Evolutionary conservation across 129 eudicot species (phyloP).

Genomic region (Chrysanthemum lavandulifolium): DNA sequence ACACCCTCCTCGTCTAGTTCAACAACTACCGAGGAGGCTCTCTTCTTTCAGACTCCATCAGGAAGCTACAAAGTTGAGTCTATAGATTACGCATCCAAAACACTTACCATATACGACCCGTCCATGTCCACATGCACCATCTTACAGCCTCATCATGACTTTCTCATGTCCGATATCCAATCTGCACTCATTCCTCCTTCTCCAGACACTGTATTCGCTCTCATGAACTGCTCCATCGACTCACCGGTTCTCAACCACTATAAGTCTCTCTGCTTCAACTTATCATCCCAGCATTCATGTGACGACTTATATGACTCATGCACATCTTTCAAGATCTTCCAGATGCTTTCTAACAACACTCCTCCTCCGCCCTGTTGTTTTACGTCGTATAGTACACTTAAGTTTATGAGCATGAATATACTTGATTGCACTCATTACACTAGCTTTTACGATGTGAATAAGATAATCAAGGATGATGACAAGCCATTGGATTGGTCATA

Average conservation of each 20-base stretch:
- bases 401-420: slow-evolving; percentile 85
- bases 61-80: slow-evolving; percentile 85
- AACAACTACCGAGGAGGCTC: slow-evolving; percentile 19
- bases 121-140: slow-evolving; percentile 95
- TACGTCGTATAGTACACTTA: slow-evolving; percentile 69
- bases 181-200: slow-evolving; percentile 75
- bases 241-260: slow-evolving; percentile 86
- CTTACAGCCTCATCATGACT: slow-evolving; percentile 91
- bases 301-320: slow-evolving; percentile 71
- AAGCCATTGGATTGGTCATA: slow-evolving; percentile 85
- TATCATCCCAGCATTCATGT: slow-evolving; percentile 63
- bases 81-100: slow-evolving; percentile 62
- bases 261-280: slow-evolving; percentile 72
- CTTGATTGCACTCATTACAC: slow-evolving; percentile 91
- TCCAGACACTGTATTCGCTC: slow-evolving; percentile 78
- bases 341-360: slow-evolving; percentile 44
- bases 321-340: slow-evolving; percentile 71
- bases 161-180: slow-evolving; percentile 71
- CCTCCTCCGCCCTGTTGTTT: slow-evolving; percentile 87
- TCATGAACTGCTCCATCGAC: slow-evolving; percentile 88
- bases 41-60: slow-evolving; percentile 78
- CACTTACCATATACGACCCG: slow-evolving; percentile 69
- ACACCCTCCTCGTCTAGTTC: slow-evolving; percentile 38
- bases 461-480: slow-evolving; percentile 46
- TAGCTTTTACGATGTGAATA: slow-evolving; percentile 59